phyloP scores from a whole-genome alignment of 306 rosid species.

The Malus orientalis region DNA sequence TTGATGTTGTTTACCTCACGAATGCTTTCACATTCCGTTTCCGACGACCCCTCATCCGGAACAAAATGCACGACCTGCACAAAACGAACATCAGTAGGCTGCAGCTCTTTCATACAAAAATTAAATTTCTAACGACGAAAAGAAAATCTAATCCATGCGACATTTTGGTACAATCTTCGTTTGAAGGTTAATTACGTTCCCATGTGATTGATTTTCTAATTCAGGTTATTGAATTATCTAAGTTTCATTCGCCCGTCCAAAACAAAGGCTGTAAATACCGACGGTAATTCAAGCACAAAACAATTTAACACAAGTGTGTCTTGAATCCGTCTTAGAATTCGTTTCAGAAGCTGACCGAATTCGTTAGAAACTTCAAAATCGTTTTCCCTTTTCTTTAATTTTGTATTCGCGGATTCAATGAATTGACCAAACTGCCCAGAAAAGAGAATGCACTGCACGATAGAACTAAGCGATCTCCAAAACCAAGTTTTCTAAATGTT shows the following conservation, averaged over 20 bases:
- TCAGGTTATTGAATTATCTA: background rate
- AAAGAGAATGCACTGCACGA: background rate
- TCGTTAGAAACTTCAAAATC: background rate
- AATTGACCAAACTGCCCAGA: background rate
- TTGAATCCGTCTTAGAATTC: background rate
- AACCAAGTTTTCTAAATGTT: background rate
- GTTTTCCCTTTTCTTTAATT: background rate
- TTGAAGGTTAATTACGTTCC: background rate
- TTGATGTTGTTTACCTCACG: slow-evolving; percentile 45
- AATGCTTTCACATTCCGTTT: slow-evolving; percentile 40
- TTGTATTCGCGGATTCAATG: background rate
- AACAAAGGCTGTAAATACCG: background rate
- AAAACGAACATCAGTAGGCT: background rate
- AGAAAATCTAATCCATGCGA: background rate
- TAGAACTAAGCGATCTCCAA: background rate
- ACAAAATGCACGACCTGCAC: slow-evolving; percentile 75
- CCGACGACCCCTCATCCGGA: slow-evolving; percentile 39
- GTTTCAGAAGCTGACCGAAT: background rate
- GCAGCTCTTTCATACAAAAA: background rate
- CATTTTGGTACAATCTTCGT: background rate
- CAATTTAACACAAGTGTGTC: background rate
- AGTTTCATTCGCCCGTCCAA: background rate
- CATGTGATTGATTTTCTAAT: background rate
- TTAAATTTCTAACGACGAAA: background rate
- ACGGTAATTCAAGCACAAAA: background rate